Conservation (phyloP, 345 rosid species). For the Eucalyptus camaldulensis region DNA sequence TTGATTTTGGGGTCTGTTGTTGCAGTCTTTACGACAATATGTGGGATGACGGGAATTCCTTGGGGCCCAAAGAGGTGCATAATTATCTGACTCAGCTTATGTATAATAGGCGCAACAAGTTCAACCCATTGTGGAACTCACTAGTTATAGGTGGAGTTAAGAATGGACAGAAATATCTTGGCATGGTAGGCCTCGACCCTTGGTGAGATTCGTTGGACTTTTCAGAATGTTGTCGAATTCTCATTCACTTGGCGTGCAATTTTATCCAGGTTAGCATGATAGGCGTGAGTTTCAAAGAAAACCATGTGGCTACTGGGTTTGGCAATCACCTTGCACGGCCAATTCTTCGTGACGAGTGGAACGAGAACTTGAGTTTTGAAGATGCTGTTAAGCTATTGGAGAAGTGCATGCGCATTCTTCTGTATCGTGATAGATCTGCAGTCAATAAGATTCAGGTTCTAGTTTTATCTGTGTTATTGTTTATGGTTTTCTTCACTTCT, state of each 20-base stretch:
- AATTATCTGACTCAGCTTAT: slow-evolving; percentile 79
- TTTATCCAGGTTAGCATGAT: slow-evolving; percentile 64
- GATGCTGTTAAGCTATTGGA: slow-evolving; percentile 84
- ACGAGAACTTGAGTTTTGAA: slow-evolving; percentile 74
- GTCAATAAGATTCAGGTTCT: slow-evolving; percentile 85
- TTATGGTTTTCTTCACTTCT: neutral
- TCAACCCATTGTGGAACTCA: slow-evolving; percentile 91
- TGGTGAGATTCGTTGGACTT: neutral
- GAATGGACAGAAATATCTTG: slow-evolving; percentile 84
- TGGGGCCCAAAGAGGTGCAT: slow-evolving; percentile 98
- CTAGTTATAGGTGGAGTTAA: slow-evolving; percentile 94
- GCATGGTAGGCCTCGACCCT: slow-evolving; percentile 30
- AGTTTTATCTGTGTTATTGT: neutral
- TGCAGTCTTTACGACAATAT: slow-evolving; percentile 81
- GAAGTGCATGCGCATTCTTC: slow-evolving; percentile 93
- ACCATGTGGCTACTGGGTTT: slow-evolving; percentile 93
- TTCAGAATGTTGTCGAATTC: neutral
- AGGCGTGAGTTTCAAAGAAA: slow-evolving; percentile 80
- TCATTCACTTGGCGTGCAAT: neutral
- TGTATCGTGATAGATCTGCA: slow-evolving; percentile 93
- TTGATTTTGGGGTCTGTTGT: neutral
- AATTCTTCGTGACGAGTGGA: slow-evolving; percentile 91
- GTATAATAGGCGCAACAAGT: slow-evolving; percentile 96
- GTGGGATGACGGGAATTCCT: slow-evolving; percentile 98
- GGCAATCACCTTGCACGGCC: slow-evolving; percentile 93